These are phyloP conservation scores for Hypoxylon sp. DNA, from an alignment of 2,329 filamentous ascomycete genomes.

Conservation along the genomic window DNA sequence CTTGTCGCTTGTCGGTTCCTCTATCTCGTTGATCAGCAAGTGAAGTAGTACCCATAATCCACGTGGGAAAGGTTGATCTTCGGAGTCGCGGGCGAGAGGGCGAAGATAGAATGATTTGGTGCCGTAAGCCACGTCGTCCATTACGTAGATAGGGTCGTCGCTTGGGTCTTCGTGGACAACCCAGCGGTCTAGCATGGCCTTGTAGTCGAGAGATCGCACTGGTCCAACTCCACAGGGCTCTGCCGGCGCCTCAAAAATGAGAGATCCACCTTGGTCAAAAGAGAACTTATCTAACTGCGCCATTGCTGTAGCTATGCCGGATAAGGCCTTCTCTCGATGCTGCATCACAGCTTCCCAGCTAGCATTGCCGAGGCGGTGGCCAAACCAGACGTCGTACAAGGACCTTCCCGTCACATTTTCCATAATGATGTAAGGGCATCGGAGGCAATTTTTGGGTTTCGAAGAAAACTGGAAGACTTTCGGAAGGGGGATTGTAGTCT, in stretches of 20 bases:
- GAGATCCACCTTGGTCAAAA: background rate
- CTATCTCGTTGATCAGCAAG: constrained; percentile 2
- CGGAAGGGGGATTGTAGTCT: constrained; percentile 50
- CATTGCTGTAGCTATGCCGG: background rate
- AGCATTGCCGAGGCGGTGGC: constrained; percentile 21
- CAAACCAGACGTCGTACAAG: constrained; percentile 49
- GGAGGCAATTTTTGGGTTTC: constrained; percentile 42
- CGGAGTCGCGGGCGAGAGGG: background rate
- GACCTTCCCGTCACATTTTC: constrained; percentile 42
- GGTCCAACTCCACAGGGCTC: background rate
- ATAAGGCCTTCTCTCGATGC: background rate
- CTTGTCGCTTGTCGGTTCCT: background rate
- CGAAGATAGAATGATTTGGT: background rate
- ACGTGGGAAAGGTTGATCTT: background rate
- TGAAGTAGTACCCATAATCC: background rate
- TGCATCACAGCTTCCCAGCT: background rate
- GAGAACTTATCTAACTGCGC: background rate
- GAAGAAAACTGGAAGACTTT: constrained; percentile 46
- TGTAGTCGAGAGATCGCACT: background rate
- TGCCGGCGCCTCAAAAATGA: background rate
- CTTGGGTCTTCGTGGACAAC: background rate
- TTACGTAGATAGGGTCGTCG: background rate
- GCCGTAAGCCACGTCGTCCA: background rate
- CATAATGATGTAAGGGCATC: constrained; percentile 48
- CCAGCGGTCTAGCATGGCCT: constrained; percentile 1